Evolutionary conservation across 441 rosid species (phyloP), one percentile per base, ranked within the genome.

Genomic region (Rhodomyrtus psidioides): DNA sequence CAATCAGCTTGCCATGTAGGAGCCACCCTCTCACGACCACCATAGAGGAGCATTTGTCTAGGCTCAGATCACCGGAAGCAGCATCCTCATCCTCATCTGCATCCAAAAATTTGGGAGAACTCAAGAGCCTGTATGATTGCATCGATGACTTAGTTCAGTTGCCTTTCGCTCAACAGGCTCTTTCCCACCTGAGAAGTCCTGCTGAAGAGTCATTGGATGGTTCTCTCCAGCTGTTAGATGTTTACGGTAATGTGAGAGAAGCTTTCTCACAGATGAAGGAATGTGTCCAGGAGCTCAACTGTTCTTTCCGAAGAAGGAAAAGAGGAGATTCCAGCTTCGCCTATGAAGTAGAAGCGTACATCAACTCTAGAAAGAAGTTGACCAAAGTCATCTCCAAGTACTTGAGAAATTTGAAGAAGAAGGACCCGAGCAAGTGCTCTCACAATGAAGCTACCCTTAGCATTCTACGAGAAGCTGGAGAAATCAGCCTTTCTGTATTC

Each of bases 1-100:
- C 92, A 1, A 87, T 81, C 88, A 90, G 93, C 53, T 89, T 88
- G 27, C 92, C 93, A 9, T 87, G 91, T 24, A 70, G 30, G 27
- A 86, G 83, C 55, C 92, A 90, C 86, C 92, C 93, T 65, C 86
- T 83, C 42, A 57, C 13, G 24, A 51, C 23, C 4, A 46, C 30
- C 4, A 28, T 81, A 23, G 89, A 87, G 84, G 88, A 89, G 62
- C 91, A 90, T 42, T 54, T 92, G 83, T 26, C 59, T 30, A 83
- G 87, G 86, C 81, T 90, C 75, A 91, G 89, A 86, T 84, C 88
- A 42, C 87, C 88, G 1, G 89, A 89, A 51, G 81, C 27, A 9
- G 30, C 49, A 0, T 83, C 86, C 65, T 70, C 91, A 9, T 82
- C 90, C 26, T 81, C 90, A 74, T 88, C 86, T 5, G 81, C 87